Evolutionary conservation across 192 early-diverging fungal species (phyloP).

Genomic region (Dimargaris cristalligena): DNA sequence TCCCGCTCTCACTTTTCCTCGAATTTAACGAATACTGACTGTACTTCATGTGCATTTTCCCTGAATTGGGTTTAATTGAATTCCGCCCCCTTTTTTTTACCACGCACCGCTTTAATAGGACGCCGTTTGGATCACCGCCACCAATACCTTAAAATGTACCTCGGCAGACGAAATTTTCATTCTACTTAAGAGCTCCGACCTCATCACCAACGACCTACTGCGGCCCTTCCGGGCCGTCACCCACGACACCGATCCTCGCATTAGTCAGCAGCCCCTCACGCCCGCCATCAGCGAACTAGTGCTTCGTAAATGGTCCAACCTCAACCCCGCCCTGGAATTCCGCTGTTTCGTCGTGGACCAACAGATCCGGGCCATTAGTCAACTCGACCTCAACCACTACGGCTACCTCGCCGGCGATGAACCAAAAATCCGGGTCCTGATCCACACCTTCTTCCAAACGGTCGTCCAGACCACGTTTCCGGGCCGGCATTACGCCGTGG

Average conservation of each 20-base stretch:
- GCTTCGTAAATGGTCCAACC: slow-evolving; percentile 77
- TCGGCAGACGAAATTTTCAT: slow-evolving; percentile 64
- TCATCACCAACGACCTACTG: slow-evolving; percentile 66
- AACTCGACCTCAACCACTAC: slow-evolving; percentile 78
- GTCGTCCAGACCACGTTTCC: slow-evolving; percentile 45
- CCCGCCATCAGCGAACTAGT: slow-evolving; percentile 42
- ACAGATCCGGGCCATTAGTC: slow-evolving; percentile 61
- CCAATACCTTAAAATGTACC: slow-evolving; percentile 60
- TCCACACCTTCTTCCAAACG: slow-evolving; percentile 47
- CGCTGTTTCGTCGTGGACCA: slow-evolving; percentile 75
- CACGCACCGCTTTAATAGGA: no score
- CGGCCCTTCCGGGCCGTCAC: not conserved
- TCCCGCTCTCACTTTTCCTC: no score
- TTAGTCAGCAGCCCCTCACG: not conserved
- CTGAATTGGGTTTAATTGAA: no score
- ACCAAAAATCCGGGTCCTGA: slow-evolving; percentile 34
- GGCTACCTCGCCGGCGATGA: slow-evolving; percentile 46
- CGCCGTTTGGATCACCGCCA: slow-evolving; percentile 78
- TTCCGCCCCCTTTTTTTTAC: no score
- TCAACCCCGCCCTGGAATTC: slow-evolving; percentile 87
- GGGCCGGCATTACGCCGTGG: slow-evolving; percentile 63
- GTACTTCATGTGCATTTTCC: no score
- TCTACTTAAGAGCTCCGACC: slow-evolving; percentile 85
- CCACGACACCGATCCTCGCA: not conserved
- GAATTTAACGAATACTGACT: no score